Conservation (phyloP, 306 rosid species). For the Cucurbita ficifolia region DNA sequence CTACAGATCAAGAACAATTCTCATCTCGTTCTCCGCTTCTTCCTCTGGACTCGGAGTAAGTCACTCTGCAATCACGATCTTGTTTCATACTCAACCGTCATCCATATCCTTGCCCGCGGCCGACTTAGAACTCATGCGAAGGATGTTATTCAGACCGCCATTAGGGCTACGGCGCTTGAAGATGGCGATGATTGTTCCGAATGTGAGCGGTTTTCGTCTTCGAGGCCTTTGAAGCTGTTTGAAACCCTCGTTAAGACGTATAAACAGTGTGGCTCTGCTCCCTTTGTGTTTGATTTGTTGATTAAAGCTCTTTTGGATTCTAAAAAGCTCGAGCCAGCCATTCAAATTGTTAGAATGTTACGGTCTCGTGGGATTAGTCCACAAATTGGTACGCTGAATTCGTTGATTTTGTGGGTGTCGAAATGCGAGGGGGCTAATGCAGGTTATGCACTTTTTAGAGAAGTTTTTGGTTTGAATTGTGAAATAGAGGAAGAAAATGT, state of each 20-base stretch:
- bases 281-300: conserved; percentile 63
- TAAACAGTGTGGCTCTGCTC: conserved; percentile 49
- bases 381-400: conserved; percentile 43
- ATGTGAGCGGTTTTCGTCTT: background rate
- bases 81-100: conserved; percentile 42
- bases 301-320: conserved; percentile 50
- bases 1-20: conserved; percentile 46
- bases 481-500: conserved; percentile 1
- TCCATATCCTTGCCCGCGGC: conserved; percentile 58
- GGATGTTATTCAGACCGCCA: conserved; percentile 24
- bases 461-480: conserved; percentile 34
- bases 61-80: conserved; percentile 54
- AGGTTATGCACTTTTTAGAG: conserved; percentile 40
- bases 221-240: conserved; percentile 39
- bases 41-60: conserved; percentile 38
- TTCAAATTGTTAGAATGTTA: conserved; percentile 46
- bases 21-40: conserved; percentile 61
- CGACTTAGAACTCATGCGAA: conserved; percentile 49
- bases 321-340: conserved; percentile 29
- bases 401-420: conserved; percentile 39
- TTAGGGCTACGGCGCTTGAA: conserved; percentile 16
- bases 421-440: conserved; percentile 25
- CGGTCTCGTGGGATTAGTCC: conserved; percentile 48
- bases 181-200: background rate
- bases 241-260: conserved; percentile 45